Evolutionary conservation across 1,139 yeast genomes (phyloP), one percentile per base, ranked within the genome.

Genomic region (Blastobotrys capitulatus): DNA sequence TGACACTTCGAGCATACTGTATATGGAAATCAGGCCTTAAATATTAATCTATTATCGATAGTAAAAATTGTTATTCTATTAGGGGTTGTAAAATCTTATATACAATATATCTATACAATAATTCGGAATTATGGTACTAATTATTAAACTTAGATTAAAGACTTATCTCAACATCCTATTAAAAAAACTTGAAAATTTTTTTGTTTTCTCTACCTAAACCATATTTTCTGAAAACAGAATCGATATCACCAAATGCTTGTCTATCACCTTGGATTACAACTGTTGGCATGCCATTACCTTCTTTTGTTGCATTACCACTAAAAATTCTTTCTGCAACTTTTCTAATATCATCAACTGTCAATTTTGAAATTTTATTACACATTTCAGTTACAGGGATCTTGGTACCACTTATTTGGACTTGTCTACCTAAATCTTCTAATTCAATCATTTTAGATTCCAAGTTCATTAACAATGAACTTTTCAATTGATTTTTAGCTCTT

Each of bases 401-500:
- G 58, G 77, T 77, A 41, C 88, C 89, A 62, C 86, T 89, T 49
- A 88, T 80, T 68, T 87, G 95, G 29, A 92, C 80, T 68, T 92
- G 98, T 66, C 98, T 80, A 12, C 98, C 98, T 68, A 90, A 75
- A 63, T 92, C 98, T 67, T 92, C 98, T 48, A 92, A 73, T 60
- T 86, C 90, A 16, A 95, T 95, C 74, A 92, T 77, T 65, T 86
- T 88, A 57, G 94, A 82, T 67, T 92, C 98, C 44, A 90, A 77
- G 62, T 90, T 92, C 96, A 92, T 92, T 63, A 92, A 75, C 53
- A 92, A 73, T 5, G 95, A 84, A n/a, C 94, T 83, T 46, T 86
- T 82, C 51, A 92, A 76, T 71, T 92, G 98, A 66, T 88, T 90
- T 68, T 92, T 92, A 27, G 97, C 96, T 56, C 98, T 77, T 52